These are phyloP conservation scores for Boletales sp. DNA, from an alignment of 768 basidiomycete genomes.

Conservation along the genomic window DNA sequence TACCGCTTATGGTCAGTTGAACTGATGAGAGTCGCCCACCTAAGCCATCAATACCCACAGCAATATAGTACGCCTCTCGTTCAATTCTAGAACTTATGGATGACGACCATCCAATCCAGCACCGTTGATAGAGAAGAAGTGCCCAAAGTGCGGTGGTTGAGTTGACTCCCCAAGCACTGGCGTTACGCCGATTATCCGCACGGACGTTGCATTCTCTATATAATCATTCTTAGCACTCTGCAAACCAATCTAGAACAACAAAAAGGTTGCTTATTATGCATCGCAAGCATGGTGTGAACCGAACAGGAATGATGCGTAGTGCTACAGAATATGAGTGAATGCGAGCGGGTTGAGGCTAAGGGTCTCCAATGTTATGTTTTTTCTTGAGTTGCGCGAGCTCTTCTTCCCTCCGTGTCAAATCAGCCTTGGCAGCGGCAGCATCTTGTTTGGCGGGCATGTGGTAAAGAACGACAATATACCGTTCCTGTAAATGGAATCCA, in stretches of 20 bases:
- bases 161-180: constrained; percentile 11
- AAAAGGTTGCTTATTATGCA: constrained; percentile 10
- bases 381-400: constrained; percentile 84
- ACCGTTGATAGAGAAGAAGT: constrained; percentile 57
- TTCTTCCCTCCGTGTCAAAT: constrained; percentile 87
- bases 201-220: constrained; percentile 11
- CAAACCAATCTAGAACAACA: constrained; percentile 5
- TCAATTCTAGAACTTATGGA: constrained; percentile 1
- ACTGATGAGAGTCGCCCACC: constrained; percentile 11
- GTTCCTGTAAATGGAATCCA: constrained; percentile 96
- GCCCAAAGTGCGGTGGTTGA: constrained; percentile 37
- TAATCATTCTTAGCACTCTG: constrained; percentile 2
- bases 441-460: constrained; percentile 98
- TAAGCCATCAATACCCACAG: constrained; percentile 59
- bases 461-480: constrained; percentile 96
- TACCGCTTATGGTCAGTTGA: background rate
- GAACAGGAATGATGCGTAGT: background rate
- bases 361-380: constrained; percentile 80
- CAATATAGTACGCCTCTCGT: constrained; percentile 49
- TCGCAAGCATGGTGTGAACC: constrained; percentile 1
- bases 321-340: constrained; percentile 11
- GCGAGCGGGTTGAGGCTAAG: constrained; percentile 36
- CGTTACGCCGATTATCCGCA: constrained; percentile 3
- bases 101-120: constrained; percentile 31
- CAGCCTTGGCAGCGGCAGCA: constrained; percentile 88